Conservation (phyloP, 208 protist species). For the Entamoeba histolytica region DNA sequence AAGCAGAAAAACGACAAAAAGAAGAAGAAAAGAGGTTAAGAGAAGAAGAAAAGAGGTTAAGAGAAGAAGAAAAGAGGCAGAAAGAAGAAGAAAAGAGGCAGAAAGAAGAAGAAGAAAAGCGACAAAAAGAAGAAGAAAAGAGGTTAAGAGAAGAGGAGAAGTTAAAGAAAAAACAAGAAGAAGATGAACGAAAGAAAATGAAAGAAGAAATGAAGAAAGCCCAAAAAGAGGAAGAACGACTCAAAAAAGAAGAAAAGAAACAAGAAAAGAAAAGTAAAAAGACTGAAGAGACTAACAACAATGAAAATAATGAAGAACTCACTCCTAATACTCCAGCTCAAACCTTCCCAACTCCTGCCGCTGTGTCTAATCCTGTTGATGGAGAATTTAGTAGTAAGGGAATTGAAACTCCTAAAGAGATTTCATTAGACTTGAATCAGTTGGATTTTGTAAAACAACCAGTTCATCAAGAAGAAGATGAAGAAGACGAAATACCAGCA, state of each 20-base stretch:
- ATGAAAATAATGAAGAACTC: too few species aligned
- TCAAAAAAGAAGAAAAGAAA: not conserved
- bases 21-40: not conserved
- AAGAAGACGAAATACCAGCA: not conserved
- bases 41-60: not conserved
- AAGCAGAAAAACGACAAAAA: not conserved
- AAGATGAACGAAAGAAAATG: not conserved
- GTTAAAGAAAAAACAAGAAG: not conserved
- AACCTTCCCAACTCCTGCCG: not conserved
- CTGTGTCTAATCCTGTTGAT: not conserved
- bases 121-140: not conserved
- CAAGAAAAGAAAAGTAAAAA: not conserved
- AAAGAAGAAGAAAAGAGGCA: not conserved
- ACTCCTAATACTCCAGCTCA: too few species aligned
- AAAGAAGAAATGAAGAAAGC: not conserved
- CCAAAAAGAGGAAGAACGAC: not conserved
- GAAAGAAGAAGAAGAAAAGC: not conserved
- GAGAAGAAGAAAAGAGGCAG: not conserved
- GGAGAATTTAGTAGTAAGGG: not conserved
- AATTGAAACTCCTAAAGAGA: not conserved
- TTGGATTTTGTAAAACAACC: not conserved
- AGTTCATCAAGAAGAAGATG: not conserved
- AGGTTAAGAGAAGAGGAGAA: not conserved
- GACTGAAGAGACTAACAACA: too few species aligned
- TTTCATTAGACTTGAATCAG: not conserved